Conservation (phyloP, 305 asterid species). For the Plantago coronopus region DNA sequence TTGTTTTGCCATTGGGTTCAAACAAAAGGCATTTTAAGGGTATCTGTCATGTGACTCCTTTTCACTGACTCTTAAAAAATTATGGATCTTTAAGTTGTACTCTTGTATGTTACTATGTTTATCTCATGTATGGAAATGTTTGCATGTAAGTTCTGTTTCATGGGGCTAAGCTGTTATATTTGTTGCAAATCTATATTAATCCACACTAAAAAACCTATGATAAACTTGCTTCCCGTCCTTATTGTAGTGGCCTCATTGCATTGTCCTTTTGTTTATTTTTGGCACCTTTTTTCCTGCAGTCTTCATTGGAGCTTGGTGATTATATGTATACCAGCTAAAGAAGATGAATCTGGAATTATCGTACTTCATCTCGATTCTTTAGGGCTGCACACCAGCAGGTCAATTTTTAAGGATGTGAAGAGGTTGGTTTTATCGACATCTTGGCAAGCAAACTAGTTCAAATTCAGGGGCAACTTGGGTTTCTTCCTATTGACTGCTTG, state of each 20-base stretch:
- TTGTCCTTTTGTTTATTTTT: constrained; percentile 24
- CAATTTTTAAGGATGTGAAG: constrained; percentile 52
- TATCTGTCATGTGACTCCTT: too few species aligned
- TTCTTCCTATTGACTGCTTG: not conserved
- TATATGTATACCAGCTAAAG: constrained; percentile 76
- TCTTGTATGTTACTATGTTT: not conserved
- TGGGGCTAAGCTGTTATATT: constrained; percentile 19
- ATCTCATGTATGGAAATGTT: constrained; percentile 16
- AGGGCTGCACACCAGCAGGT: constrained; percentile 60
- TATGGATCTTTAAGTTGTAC: too few species aligned
- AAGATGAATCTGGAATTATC: constrained; percentile 59
- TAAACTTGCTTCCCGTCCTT: constrained; percentile 19
- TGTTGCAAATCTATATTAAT: constrained; percentile 16
- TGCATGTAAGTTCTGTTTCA: constrained; percentile 11
- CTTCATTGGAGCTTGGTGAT: constrained; percentile 96
- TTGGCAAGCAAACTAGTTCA: constrained; percentile 14
- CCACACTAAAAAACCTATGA: constrained; percentile 19
- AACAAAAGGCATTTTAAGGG: too few species aligned
- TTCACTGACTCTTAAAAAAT: too few species aligned
- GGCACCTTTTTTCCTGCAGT: constrained; percentile 30
- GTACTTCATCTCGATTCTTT: constrained; percentile 94
- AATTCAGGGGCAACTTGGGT: constrained; percentile 1
- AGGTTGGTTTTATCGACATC: constrained; percentile 43
- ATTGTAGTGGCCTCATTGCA: constrained; percentile 20
- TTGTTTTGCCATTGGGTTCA: too few species aligned